phyloP scores from a whole-genome alignment of 83 land plant genomes.

The Isoetes engelmannii region DNA sequence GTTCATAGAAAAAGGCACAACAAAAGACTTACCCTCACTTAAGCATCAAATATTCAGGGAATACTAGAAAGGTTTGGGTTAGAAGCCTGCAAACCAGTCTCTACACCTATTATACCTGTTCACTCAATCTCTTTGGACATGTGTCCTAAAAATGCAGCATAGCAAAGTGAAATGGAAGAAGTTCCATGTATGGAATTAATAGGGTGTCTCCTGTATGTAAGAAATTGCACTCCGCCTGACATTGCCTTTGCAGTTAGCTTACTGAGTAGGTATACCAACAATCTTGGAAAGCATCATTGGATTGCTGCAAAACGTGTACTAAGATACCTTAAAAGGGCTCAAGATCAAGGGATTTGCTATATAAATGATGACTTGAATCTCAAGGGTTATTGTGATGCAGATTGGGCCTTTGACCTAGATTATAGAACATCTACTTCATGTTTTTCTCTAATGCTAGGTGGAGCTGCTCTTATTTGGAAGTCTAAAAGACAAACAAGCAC shows the following conservation, averaged over 20 bases:
- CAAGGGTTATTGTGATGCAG: constrained; percentile 23
- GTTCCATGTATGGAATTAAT: too few relatives aligned
- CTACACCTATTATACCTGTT: too few relatives aligned
- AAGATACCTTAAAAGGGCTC: too few relatives aligned
- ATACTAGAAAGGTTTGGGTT: too few relatives aligned
- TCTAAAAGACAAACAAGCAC: constrained; percentile 18
- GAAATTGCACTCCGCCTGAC: constrained; percentile 14
- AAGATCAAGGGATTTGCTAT: constrained; percentile 16
- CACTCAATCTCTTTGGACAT: too few relatives aligned
- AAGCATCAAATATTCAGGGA: too few relatives aligned
- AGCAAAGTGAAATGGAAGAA: too few relatives aligned
- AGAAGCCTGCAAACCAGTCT: too few relatives aligned
- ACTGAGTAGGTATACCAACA: constrained; percentile 13
- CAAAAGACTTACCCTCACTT: too few relatives aligned
- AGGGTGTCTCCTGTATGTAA: constrained; percentile 19
- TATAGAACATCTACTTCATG: constrained; percentile 18
- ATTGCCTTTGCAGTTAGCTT: constrained; percentile 8
- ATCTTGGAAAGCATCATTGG: constrained; percentile 16
- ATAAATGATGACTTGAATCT: constrained; percentile 4
- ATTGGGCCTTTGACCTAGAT: constrained; percentile 16
- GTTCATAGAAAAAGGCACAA: too few relatives aligned
- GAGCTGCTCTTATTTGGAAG: constrained; percentile 16
- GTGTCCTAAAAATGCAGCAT: too few relatives aligned
- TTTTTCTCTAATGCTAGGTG: constrained; percentile 21
- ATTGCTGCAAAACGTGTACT: too few relatives aligned